A percentile compares a stretch with the other conserved stretches of the same genome.
Evolutionary conservation across 164 flowering plant genomes (phyloP).

Genomic region (Chimonanthus praecox): DNA sequence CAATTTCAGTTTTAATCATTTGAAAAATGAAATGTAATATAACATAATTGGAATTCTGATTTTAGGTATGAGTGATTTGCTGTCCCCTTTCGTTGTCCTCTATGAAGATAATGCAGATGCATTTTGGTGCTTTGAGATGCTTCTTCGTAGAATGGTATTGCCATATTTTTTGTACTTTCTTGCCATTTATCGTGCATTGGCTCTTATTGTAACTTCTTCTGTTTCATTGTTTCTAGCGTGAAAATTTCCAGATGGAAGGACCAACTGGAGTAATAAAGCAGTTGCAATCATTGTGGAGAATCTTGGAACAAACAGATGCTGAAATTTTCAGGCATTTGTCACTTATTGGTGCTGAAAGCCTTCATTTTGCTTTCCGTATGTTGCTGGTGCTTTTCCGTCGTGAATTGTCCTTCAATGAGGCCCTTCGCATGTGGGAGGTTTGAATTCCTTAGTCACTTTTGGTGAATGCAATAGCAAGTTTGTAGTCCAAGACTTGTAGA

Average conservation of each 20-base stretch:
- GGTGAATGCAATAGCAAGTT: background rate
- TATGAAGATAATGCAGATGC: conserved; percentile 96
- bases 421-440: conserved; percentile 97
- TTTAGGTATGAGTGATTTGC: conserved; percentile 89
- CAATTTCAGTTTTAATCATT: background rate
- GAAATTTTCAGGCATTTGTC: conserved; percentile 74
- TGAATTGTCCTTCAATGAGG: conserved; percentile 72
- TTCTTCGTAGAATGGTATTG: conserved; percentile 80
- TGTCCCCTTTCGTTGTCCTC: conserved; percentile 84
- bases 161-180: conserved; percentile 9
- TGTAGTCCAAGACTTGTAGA: background rate
- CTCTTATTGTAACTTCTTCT: background rate
- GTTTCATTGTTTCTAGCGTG: conserved; percentile 47
- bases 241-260: conserved; percentile 88
- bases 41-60: conserved; percentile 16
- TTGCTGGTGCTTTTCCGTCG: conserved; percentile 86
- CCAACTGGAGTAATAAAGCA: conserved; percentile 87
- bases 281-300: conserved; percentile 65
- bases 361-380: conserved; percentile 93
- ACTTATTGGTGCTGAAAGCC: conserved; percentile 79
- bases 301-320: conserved; percentile 63
- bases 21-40: background rate
- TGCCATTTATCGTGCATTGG: background rate
- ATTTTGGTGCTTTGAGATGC: conserved; percentile 98
- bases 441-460: conserved; percentile 17